phyloP scores from a whole-genome alignment of 768 basidiomycete genomes.

The Tylopilus balloui region DNA sequence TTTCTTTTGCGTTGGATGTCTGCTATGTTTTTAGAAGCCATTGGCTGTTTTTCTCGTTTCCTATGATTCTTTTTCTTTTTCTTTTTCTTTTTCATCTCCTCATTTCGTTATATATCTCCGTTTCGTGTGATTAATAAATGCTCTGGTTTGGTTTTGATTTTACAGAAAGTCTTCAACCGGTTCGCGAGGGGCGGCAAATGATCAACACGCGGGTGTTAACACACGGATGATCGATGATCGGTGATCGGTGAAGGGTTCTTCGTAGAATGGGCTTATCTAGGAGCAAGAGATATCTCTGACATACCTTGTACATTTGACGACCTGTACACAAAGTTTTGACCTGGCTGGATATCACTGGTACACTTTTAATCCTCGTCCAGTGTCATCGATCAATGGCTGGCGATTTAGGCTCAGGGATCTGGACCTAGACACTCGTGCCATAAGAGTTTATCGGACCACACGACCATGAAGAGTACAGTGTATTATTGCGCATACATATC shows the following conservation, averaged over 20 bases:
- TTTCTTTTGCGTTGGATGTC: neutral
- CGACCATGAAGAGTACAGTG: constrained; percentile 1
- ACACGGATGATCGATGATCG: neutral
- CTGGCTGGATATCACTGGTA: neutral
- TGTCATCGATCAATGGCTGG: neutral
- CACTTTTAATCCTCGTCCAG: neutral
- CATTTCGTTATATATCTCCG: constrained; percentile 4
- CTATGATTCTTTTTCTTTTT: neutral
- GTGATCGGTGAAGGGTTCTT: neutral
- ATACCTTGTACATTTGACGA: constrained; percentile 4
- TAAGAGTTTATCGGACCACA: neutral
- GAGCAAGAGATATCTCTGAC: neutral
- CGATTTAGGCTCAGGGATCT: neutral
- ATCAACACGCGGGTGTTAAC: neutral
- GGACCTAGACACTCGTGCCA: neutral
- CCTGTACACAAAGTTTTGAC: constrained; percentile 2
- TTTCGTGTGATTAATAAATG: constrained; percentile 24
- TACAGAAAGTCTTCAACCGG: constrained; percentile 28
- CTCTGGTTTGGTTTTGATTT: constrained; percentile 7
- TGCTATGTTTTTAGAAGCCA: neutral
- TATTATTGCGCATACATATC: constrained; percentile 21
- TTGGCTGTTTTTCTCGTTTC: constrained; percentile 1
- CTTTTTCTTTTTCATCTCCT: neutral
- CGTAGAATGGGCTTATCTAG: neutral
- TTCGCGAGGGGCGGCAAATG: constrained; percentile 24